These are phyloP conservation scores for Berberis vulgaris DNA, from an alignment of 164 flowering plant genomes.

Conservation along the genomic window DNA sequence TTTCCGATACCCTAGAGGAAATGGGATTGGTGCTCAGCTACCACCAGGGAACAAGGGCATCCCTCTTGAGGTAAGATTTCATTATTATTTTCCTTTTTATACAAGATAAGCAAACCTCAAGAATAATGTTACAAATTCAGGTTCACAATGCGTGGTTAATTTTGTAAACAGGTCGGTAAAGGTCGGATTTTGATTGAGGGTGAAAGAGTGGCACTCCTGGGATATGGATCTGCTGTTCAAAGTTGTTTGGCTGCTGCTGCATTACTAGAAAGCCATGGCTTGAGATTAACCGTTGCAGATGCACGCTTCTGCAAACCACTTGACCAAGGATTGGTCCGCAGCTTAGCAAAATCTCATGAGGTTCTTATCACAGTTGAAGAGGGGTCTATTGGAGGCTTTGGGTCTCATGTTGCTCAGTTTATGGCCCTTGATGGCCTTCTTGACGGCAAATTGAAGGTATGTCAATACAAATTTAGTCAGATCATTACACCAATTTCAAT, in stretches of 20 bases:
- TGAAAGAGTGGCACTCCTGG: slow-evolving; percentile 86
- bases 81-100: not conserved
- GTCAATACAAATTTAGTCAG: not conserved
- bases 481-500: not conserved
- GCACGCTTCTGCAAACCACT: slow-evolving; percentile 96
- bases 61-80: slow-evolving; percentile 67
- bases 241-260: slow-evolving; percentile 78
- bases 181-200: slow-evolving; percentile 81
- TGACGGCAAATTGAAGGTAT: slow-evolving; percentile 81
- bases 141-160: not conserved
- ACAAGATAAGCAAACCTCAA: not conserved
- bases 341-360: slow-evolving; percentile 78
- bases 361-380: slow-evolving; percentile 86
- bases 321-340: slow-evolving; percentile 63
- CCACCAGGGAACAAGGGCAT: slow-evolving; percentile 87
- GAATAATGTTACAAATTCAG: not conserved
- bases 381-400: slow-evolving; percentile 92
- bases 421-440: slow-evolving; percentile 88
- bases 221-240: slow-evolving; percentile 87
- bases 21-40: slow-evolving; percentile 71
- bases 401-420: slow-evolving; percentile 92
- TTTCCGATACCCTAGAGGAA: slow-evolving; percentile 93
- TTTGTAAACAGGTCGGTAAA: slow-evolving; percentile 65
- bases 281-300: slow-evolving; percentile 77
- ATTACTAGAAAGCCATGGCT: slow-evolving; percentile 42